phyloP scores from a whole-genome alignment of 179 eudicot genomes.

The Vitellaria paradoxa region DNA sequence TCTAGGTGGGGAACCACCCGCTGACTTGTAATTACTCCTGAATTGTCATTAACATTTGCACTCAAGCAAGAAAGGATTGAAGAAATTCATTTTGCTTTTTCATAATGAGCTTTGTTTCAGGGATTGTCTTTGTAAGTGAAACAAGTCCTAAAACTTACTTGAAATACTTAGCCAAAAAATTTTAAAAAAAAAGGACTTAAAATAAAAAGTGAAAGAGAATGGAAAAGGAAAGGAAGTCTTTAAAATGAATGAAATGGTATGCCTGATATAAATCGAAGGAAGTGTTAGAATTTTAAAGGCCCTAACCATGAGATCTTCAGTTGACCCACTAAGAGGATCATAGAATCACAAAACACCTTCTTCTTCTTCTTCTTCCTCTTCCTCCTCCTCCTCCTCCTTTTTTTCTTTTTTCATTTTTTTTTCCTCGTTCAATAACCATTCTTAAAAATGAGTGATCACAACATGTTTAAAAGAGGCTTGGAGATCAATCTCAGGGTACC shows the following conservation, averaged over 20 bases:
- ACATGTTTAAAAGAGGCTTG: neutral
- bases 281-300: neutral
- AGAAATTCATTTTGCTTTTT: neutral
- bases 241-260: neutral
- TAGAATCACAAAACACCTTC: neutral
- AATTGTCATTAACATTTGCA: slow-evolving; percentile 1
- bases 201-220: neutral
- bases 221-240: neutral
- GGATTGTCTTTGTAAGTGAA: neutral
- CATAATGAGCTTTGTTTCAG: neutral
- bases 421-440: too few relatives aligned
- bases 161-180: neutral
- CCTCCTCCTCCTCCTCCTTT: too few relatives aligned
- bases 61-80: neutral
- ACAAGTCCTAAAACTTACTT: neutral
- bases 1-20: neutral
- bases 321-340: neutral
- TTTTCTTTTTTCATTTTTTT: too few relatives aligned
- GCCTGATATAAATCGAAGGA: neutral
- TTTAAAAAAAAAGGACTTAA: neutral
- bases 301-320: neutral
- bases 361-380: too few relatives aligned
- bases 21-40: neutral
- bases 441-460: too few relatives aligned
- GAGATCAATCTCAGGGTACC: neutral